Percentiles rank a stretch among this genome's conserved stretches.
Evolutionary conservation across 2,329 filamentous ascomycete species (phyloP).

Genomic region (Diplodia corticola): DNA sequence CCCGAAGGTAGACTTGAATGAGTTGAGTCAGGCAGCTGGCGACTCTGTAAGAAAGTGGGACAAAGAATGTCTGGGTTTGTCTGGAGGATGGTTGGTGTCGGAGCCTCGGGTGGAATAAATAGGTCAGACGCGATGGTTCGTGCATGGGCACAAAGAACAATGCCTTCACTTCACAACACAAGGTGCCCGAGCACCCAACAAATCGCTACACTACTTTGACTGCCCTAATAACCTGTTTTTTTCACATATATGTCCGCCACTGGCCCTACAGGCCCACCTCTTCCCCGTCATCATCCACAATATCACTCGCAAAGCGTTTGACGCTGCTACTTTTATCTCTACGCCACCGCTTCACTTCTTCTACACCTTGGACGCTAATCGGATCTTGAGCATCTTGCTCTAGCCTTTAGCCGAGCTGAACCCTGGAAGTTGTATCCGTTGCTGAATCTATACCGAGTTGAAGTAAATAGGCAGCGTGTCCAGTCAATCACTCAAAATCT

Average conservation of each 20-base stretch:
- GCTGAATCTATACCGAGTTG: no score
- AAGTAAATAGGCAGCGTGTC: no score
- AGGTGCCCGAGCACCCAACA: not conserved
- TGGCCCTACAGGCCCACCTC: no score
- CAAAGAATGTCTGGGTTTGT: conserved; percentile 2
- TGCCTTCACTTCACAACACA: not conserved
- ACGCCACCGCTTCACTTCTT: not conserved
- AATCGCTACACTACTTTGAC: not conserved
- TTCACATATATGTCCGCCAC: no score
- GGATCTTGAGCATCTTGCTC: no score
- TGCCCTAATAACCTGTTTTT: not conserved
- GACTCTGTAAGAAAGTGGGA: not conserved
- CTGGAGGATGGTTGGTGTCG: not conserved
- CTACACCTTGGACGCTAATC: no score
- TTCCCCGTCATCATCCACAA: no score
- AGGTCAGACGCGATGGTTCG: not conserved
- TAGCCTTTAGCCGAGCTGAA: no score
- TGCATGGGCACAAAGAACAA: not conserved
- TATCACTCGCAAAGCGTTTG: no score
- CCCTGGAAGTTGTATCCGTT: no score
- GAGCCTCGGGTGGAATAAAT: not conserved
- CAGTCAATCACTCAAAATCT: no score
- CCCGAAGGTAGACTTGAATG: not conserved
- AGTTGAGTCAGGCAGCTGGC: not conserved
- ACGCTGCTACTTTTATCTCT: not conserved